A percentile compares a stretch with the other conserved stretches of the same genome.
Conservation (phyloP, 2,329 filamentous ascomycete genomes). For the Fusarium subtropicale region DNA sequence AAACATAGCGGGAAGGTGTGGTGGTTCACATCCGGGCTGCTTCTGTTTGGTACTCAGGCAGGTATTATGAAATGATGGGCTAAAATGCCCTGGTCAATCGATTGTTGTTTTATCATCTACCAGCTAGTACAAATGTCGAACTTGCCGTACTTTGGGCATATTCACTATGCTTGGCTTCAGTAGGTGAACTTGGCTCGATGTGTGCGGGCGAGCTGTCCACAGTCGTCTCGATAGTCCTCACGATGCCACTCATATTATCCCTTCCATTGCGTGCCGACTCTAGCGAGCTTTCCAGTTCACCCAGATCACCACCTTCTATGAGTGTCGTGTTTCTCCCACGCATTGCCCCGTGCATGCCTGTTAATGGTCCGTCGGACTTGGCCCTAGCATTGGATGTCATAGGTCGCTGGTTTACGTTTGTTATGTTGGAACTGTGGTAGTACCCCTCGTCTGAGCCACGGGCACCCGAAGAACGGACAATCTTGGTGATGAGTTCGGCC, state of each 20-base stretch:
- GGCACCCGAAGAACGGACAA: slow-evolving; percentile 26
- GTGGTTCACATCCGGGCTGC: too few relatives aligned
- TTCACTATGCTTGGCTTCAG: background rate
- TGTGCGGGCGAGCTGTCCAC: slow-evolving; percentile 20
- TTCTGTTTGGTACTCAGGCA: too few relatives aligned
- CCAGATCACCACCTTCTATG: slow-evolving; percentile 18
- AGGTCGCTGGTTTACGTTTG: background rate
- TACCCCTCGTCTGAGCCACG: slow-evolving; percentile 19
- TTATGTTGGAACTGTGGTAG: slow-evolving; percentile 8
- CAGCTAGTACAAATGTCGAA: slow-evolving; percentile 7
- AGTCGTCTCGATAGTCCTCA: slow-evolving; percentile 39
- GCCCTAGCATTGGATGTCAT: background rate
- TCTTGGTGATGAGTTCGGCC: slow-evolving; percentile 60
- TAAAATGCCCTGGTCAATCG: too few relatives aligned
- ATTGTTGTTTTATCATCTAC: background rate
- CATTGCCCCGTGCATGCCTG: background rate
- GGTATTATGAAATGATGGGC: too few relatives aligned
- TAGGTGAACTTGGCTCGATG: background rate
- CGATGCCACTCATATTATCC: slow-evolving; percentile 17
- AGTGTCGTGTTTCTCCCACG: slow-evolving; percentile 1
- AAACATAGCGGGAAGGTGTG: too few relatives aligned
- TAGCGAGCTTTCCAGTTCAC: background rate
- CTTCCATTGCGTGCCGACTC: slow-evolving; percentile 11
- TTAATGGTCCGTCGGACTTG: background rate
- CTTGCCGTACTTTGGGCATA: slow-evolving; percentile 30